Percentiles rank a stretch among this genome's conserved stretches.
Evolutionary conservation across 257 asterid species (phyloP).

Genomic region (Plantago elongata): DNA sequence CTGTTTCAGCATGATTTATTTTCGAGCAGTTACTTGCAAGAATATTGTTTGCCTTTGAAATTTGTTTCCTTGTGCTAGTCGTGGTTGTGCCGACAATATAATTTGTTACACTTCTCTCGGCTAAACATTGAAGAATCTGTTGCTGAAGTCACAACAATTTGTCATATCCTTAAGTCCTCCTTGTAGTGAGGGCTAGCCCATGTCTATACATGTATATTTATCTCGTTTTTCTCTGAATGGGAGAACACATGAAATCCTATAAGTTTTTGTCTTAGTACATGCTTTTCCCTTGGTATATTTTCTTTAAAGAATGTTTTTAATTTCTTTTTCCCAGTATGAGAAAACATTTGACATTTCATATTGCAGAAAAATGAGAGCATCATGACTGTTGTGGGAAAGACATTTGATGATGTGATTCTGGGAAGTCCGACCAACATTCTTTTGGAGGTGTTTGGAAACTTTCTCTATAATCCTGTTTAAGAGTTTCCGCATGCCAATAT

Average conservation of each 20-base stretch:
- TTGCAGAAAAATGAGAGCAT: slow-evolving; percentile 66
- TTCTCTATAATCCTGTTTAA: not conserved
- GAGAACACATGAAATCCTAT: not conserved
- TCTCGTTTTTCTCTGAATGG: not conserved
- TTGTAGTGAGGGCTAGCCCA: too few relatives aligned
- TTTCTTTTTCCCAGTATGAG: not conserved
- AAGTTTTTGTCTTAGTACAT: not conserved
- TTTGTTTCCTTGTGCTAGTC: not conserved
- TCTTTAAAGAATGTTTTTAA: not conserved
- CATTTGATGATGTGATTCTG: slow-evolving; percentile 72
- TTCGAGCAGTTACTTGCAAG: too few relatives aligned
- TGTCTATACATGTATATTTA: not conserved
- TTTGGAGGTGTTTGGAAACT: slow-evolving; percentile 58
- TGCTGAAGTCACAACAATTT: too few relatives aligned
- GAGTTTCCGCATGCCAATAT: not conserved
- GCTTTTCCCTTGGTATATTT: not conserved
- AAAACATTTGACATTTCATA: slow-evolving; percentile 8
- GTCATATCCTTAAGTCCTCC: too few relatives aligned
- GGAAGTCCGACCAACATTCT: slow-evolving; percentile 50
- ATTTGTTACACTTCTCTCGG: too few relatives aligned
- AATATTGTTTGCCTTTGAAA: not conserved
- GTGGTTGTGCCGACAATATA: too few relatives aligned
- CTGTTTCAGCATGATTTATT: too few relatives aligned
- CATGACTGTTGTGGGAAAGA: slow-evolving; percentile 74
- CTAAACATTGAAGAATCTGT: too few relatives aligned